Evolutionary conservation across 225 moss, liverwort and hornwort species (phyloP).

Genomic region (Pseudoscleropodium purum): DNA sequence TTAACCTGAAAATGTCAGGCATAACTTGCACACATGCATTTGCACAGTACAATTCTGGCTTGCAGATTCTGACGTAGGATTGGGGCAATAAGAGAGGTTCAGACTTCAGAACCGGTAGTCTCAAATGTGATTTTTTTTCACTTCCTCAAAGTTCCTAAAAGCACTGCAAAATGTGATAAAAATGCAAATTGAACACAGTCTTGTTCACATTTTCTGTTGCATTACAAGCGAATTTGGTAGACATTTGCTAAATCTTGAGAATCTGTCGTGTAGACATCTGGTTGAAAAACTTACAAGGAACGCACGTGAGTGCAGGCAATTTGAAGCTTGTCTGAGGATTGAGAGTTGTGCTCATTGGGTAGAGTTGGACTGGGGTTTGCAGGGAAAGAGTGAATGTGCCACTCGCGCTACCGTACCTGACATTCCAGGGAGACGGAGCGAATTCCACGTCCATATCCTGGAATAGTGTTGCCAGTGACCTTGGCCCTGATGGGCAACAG

Average conservation of each 20-base stretch:
- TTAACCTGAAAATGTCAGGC: neutral
- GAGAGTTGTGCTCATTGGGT: neutral
- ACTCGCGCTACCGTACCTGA: conserved; percentile 22
- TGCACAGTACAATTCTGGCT: neutral
- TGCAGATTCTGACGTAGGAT: neutral
- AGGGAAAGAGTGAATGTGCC: conserved; percentile 42
- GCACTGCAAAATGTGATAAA: too few relatives aligned
- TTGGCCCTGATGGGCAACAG: conserved; percentile 30
- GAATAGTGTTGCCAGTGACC: conserved; percentile 32
- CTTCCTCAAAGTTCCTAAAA: neutral
- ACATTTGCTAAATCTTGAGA: neutral
- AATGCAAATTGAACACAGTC: neutral
- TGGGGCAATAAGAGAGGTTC: neutral
- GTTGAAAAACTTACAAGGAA: neutral
- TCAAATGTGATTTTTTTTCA: neutral
- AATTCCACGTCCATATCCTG: conserved; percentile 31
- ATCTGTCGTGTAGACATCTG: neutral
- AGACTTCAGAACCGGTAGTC: neutral
- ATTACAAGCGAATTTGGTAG: neutral
- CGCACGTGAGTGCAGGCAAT: neutral
- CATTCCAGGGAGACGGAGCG: conserved; percentile 44
- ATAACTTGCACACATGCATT: neutral
- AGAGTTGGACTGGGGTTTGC: neutral
- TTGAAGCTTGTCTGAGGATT: neutral
- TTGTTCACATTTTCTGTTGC: neutral